Evolutionary conservation across 257 asterid species (phyloP).

Genomic region (Petunia secreta): DNA sequence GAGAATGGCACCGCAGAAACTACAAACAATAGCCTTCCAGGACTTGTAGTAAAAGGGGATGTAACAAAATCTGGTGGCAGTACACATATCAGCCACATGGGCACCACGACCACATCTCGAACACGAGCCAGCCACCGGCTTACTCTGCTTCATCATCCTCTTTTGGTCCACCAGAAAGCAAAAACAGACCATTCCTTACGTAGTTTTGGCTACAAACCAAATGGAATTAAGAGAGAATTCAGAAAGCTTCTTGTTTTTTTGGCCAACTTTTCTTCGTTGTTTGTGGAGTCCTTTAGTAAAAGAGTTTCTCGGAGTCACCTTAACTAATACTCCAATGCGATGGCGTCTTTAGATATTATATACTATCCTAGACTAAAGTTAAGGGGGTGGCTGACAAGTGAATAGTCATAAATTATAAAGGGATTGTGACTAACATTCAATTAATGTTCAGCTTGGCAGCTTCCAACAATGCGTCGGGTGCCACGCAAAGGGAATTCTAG

Average conservation of each 20-base stretch:
- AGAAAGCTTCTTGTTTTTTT: neutral
- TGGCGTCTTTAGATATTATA: neutral
- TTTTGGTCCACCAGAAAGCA: conserved; percentile 82
- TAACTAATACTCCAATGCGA: too few species aligned
- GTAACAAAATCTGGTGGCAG: conserved; percentile 73
- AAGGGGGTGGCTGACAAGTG: neutral
- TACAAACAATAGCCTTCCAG: conserved; percentile 73
- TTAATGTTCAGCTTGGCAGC: neutral
- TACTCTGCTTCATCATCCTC: conserved; percentile 52
- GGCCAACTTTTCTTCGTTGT: conserved; percentile 6
- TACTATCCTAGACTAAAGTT: too few species aligned
- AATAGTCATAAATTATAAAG: neutral
- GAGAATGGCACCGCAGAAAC: conserved; percentile 68
- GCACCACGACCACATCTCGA: conserved; percentile 73
- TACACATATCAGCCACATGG: conserved; percentile 70
- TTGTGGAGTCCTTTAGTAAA: neutral
- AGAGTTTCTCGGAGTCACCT: neutral
- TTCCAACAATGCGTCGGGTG: neutral
- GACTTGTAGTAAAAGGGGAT: conserved; percentile 69
- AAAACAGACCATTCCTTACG: conserved; percentile 60
- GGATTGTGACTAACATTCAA: neutral
- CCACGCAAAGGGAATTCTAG: neutral
- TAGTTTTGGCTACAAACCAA: neutral
- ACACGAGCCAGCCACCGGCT: conserved; percentile 78
- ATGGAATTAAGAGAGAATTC: neutral